phyloP scores from a whole-genome alignment of 495 filamentous ascomycete genomes.

The Xylaria telfairii region DNA sequence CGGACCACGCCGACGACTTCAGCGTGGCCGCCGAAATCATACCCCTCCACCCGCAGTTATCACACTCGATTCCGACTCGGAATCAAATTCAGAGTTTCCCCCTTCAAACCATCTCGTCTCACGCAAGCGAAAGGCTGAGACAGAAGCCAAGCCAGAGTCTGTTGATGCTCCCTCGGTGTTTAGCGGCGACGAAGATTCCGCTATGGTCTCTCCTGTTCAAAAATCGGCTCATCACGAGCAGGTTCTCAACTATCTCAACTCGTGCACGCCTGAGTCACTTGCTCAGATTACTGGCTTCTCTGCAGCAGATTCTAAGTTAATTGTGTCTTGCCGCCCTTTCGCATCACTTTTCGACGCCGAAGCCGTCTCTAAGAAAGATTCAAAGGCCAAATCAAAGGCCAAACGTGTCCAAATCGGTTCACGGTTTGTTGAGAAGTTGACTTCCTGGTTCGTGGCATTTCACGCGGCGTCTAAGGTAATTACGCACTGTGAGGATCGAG shows the following conservation, averaged over 20 bases:
- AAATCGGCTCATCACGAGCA: conserved; percentile 26
- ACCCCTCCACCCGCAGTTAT: conserved; percentile 48
- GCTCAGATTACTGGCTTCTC: conserved; percentile 77
- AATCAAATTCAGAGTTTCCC: conserved; percentile 8
- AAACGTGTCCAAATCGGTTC: conserved; percentile 46
- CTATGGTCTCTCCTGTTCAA: conserved; percentile 60
- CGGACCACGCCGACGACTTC: conserved; percentile 53
- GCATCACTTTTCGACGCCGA: conserved; percentile 65
- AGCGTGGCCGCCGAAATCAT: conserved; percentile 62
- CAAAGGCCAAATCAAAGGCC: conserved; percentile 44
- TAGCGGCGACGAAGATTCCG: conserved; percentile 42
- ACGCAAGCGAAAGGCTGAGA: conserved; percentile 31
- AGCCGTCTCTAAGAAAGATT: conserved; percentile 55
- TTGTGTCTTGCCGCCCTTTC: conserved; percentile 77
- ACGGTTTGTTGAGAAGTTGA: conserved; percentile 44
- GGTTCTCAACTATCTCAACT: conserved; percentile 84
- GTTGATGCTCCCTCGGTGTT: conserved; percentile 44
- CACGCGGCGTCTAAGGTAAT: conserved; percentile 36
- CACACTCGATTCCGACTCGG: conserved; percentile 23
- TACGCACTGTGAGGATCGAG: conserved; percentile 39
- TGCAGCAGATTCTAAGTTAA: conserved; percentile 65
- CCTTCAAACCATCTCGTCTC: neutral
- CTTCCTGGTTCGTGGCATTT: conserved; percentile 36
- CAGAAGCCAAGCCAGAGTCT: conserved; percentile 7
- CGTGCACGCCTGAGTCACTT: conserved; percentile 71